Percentiles rank a stretch among this genome's conserved stretches.
These are phyloP conservation scores for Phytomonas francai DNA, from an alignment of 208 protist species.

Conservation along the genomic window DNA sequence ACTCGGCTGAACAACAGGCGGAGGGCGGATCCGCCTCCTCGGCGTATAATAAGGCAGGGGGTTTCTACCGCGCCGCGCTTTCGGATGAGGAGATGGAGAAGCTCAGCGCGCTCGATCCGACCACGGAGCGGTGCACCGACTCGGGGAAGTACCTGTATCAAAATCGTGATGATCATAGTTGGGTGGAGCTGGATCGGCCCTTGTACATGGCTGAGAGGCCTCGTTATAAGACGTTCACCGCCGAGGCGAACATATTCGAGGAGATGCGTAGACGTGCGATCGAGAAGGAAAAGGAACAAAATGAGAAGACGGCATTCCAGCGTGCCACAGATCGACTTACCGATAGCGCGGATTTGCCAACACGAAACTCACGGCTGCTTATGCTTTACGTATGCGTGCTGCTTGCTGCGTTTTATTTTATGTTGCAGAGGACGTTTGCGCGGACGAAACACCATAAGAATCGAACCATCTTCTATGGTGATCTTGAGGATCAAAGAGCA, in stretches of 20 bases:
- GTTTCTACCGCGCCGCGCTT: conserved; percentile 5
- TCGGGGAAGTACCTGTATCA: conserved; percentile 71
- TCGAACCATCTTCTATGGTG: conserved; percentile 43
- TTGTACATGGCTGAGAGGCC: conserved; percentile 53
- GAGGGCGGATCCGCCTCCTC: background rate
- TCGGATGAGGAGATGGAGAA: conserved; percentile 59
- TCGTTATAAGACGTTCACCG: conserved; percentile 59
- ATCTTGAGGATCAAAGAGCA: conserved; percentile 35
- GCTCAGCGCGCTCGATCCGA: conserved; percentile 57
- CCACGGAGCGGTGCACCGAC: conserved; percentile 59
- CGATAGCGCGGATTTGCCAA: conserved; percentile 62
- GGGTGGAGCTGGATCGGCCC: conserved; percentile 59
- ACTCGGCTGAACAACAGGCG: conserved; percentile 26
- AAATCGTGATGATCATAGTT: conserved; percentile 63
- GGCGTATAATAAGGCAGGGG: background rate
- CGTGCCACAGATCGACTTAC: conserved; percentile 37
- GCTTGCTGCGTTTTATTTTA: conserved; percentile 36
- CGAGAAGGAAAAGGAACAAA: conserved; percentile 52
- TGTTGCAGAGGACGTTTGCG: conserved; percentile 62
- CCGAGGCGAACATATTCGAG: conserved; percentile 43
- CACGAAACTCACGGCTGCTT: conserved; percentile 35
- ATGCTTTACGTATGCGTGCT: conserved; percentile 35
- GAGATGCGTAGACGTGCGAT: conserved; percentile 54
- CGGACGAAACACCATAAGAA: conserved; percentile 30
- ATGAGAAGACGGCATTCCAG: conserved; percentile 65